Percentiles rank a stretch among this genome's conserved stretches.
phyloP scores from a whole-genome alignment of 139 green algal genomes.

The Nannochloris sp. region DNA sequence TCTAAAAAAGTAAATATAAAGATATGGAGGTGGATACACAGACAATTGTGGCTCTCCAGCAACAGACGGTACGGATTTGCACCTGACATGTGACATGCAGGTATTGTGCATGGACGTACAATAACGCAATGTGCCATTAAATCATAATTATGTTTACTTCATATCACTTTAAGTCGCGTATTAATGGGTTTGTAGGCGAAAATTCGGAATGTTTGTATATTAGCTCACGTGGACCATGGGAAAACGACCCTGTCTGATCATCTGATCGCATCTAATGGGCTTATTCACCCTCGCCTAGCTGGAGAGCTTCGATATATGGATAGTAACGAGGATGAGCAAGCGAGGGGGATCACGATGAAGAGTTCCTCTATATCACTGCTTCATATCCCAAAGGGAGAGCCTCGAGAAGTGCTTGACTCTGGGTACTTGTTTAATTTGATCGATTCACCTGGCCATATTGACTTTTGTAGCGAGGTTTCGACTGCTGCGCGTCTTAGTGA shows the following conservation, averaged over 20 bases:
- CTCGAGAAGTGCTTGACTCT: constrained; percentile 14
- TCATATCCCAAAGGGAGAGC: constrained; percentile 56
- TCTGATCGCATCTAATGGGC: constrained; percentile 92
- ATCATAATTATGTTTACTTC: not conserved
- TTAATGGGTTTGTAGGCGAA: constrained; percentile 42
- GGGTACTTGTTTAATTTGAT: constrained; percentile 95
- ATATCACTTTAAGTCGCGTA: not conserved
- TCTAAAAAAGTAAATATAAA: not conserved
- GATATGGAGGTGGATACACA: constrained; percentile 23
- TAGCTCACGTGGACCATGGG: constrained; percentile 98
- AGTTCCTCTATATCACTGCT: constrained; percentile 86
- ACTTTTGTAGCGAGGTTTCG: constrained; percentile 96
- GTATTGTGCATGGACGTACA: not conserved
- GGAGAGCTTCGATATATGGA: constrained; percentile 81
- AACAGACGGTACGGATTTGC: constrained; percentile 6
- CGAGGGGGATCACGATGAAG: constrained; percentile 98
- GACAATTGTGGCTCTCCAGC: constrained; percentile 22
- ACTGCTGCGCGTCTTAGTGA: constrained; percentile 89
- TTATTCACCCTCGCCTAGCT: constrained; percentile 91
- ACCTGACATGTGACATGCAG: not conserved
- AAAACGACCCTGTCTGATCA: constrained; percentile 96
- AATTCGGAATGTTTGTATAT: constrained; percentile 94
- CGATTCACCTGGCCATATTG: constrained; percentile 94
- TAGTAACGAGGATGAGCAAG: constrained; percentile 89
- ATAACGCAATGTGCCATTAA: not conserved